Conservation (phyloP, 106 monocot species). For the Dioscorea dumetorum region DNA sequence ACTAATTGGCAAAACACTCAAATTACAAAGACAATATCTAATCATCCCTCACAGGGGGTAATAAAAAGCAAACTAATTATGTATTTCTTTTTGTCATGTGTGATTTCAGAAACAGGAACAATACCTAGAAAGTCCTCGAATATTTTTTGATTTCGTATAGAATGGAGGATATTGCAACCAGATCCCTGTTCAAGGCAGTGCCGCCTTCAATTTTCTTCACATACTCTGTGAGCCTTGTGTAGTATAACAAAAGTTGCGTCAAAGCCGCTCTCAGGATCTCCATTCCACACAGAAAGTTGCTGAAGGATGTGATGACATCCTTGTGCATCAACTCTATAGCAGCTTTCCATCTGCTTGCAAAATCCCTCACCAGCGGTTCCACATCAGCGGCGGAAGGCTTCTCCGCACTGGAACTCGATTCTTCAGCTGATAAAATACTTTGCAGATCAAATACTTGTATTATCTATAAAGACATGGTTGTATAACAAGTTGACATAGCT, state of each 20-base stretch:
- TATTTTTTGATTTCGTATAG: slow-evolving; percentile 95
- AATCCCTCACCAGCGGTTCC: slow-evolving; percentile 83
- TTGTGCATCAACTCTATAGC: slow-evolving; percentile 98
- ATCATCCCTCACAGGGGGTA: no score
- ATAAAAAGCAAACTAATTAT: no score
- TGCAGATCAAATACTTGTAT: not conserved
- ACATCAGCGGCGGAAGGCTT: slow-evolving; percentile 52
- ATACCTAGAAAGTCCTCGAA: slow-evolving; percentile 75
- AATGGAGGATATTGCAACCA: slow-evolving; percentile 92
- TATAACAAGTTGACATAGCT: not conserved
- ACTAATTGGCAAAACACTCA: no score
- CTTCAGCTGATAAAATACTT: slow-evolving; percentile 50
- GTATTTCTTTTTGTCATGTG: no score
- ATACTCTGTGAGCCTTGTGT: slow-evolving; percentile 75
- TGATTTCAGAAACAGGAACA: not conserved
- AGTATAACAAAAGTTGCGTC: slow-evolving; percentile 84
- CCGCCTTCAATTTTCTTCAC: slow-evolving; percentile 76
- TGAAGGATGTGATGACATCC: slow-evolving; percentile 96
- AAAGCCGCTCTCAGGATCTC: slow-evolving; percentile 91
- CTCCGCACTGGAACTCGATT: slow-evolving; percentile 30
- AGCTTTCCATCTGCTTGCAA: slow-evolving; percentile 74
- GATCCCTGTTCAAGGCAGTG: slow-evolving; percentile 80
- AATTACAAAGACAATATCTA: no score
- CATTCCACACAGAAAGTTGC: slow-evolving; percentile 95
- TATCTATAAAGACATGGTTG: no score